These are phyloP conservation scores for Daedaleopsis nitida DNA, from an alignment of 768 basidiomycete genomes.

Conservation along the genomic window DNA sequence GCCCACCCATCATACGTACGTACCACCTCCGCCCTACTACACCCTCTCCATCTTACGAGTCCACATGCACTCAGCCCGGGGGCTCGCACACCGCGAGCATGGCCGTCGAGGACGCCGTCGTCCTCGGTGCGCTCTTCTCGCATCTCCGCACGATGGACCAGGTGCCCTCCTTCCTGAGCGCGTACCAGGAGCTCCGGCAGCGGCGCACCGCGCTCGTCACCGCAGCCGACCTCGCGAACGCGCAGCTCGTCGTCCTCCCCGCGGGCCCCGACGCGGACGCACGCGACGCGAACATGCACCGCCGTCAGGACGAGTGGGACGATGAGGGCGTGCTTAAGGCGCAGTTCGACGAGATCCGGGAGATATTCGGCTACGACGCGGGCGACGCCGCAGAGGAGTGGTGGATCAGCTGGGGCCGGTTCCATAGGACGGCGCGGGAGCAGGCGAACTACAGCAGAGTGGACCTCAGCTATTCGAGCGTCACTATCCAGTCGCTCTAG, in stretches of 20 bases:
- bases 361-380: constrained; percentile 52
- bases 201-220: constrained; percentile 48
- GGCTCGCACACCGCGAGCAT: constrained; percentile 53
- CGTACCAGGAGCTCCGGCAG: constrained; percentile 61
- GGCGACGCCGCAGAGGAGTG: constrained; percentile 62
- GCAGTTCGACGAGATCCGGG: constrained; percentile 56
- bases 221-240: constrained; percentile 46
- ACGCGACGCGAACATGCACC: constrained; percentile 44
- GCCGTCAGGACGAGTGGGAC: constrained; percentile 45
- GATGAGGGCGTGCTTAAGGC: constrained; percentile 41
- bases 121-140: constrained; percentile 61
- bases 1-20: constrained; percentile 58
- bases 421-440: constrained; percentile 39
- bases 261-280: constrained; percentile 44
- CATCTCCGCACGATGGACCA: constrained; percentile 49
- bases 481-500: not conserved
- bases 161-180: constrained; percentile 51
- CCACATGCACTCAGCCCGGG: constrained; percentile 44
- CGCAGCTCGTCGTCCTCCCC: constrained; percentile 35
- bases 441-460: not conserved
- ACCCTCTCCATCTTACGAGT: not conserved
- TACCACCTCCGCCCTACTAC: not conserved
- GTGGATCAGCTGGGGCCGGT: constrained; percentile 61
- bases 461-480: not conserved
- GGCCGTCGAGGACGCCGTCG: constrained; percentile 63